These are phyloP conservation scores for Tolypocladium pustulatum DNA, from an alignment of 2,329 filamentous ascomycete genomes.

Conservation along the genomic window DNA sequence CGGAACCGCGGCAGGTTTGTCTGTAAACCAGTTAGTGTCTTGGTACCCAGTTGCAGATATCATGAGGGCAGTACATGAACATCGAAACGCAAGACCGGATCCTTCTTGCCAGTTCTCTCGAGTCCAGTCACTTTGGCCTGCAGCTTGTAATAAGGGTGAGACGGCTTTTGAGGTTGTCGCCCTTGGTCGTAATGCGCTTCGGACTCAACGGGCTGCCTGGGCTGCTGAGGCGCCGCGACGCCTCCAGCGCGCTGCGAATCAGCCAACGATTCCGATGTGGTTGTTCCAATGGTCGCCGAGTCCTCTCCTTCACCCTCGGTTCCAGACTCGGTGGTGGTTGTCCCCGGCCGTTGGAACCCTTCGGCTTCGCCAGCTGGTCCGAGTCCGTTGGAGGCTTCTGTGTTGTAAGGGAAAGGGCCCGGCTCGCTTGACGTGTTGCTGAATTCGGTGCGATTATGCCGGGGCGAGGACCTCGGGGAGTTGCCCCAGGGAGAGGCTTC, in stretches of 20 bases:
- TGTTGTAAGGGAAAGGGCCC: slow-evolving; percentile 32
- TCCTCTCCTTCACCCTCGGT: slow-evolving; percentile 28
- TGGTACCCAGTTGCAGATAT: not conserved
- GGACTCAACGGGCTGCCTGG: slow-evolving; percentile 9
- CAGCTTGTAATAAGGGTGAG: slow-evolving; percentile 67
- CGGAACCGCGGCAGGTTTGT: slow-evolving; percentile 98
- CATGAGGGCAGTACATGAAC: slow-evolving; percentile 63
- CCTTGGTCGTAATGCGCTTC: slow-evolving; percentile 19
- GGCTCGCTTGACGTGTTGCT: slow-evolving; percentile 27
- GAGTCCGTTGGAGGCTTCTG: slow-evolving; percentile 33
- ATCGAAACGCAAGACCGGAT: slow-evolving; percentile 89
- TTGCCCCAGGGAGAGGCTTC: slow-evolving; percentile 47
- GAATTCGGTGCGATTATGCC: slow-evolving; percentile 33
- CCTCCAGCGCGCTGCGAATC: slow-evolving; percentile 5
- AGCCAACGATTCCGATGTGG: slow-evolving; percentile 4
- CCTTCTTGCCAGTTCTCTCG: slow-evolving; percentile 89
- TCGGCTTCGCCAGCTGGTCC: slow-evolving; percentile 24
- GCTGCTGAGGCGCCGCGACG: slow-evolving; percentile 15
- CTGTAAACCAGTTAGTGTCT: slow-evolving; percentile 33
- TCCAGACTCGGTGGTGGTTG: slow-evolving; percentile 34
- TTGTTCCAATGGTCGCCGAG: slow-evolving; percentile 13
- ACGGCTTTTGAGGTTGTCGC: slow-evolving; percentile 45
- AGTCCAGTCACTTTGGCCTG: slow-evolving; percentile 92
- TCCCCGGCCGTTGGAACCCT: slow-evolving; percentile 33
- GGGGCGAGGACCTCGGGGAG: slow-evolving; percentile 40